Conservation (phyloP, 805 yeast genomes). For the Cyberlindnera maclurae region DNA sequence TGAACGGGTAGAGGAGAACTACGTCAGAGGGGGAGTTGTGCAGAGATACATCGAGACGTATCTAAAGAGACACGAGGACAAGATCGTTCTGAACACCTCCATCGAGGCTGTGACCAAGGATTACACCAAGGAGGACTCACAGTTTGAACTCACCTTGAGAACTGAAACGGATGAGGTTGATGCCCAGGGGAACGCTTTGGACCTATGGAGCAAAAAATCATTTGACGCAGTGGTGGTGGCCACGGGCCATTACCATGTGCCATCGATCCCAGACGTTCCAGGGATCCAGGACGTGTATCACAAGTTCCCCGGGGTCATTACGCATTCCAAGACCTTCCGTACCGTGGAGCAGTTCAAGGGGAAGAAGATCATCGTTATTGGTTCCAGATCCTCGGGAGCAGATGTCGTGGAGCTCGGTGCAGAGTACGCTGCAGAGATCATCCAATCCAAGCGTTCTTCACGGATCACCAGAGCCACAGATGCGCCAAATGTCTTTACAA, state of each 20-base stretch:
- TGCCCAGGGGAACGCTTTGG: constrained; percentile 20
- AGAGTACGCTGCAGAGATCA: constrained; percentile 7
- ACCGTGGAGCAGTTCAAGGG: constrained; percentile 15
- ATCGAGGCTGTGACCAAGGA: constrained; percentile 31
- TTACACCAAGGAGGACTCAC: constrained; percentile 7
- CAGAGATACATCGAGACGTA: constrained; percentile 47
- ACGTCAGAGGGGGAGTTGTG: constrained; percentile 46
- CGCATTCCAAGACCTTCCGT: constrained; percentile 27
- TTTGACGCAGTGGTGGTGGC: constrained; percentile 42
- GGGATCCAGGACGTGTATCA: constrained; percentile 34
- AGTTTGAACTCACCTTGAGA: constrained; percentile 28
- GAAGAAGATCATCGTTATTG: constrained; percentile 46
- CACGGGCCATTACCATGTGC: constrained; percentile 50
- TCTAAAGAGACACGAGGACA: constrained; percentile 23
- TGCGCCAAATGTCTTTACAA: constrained; percentile 27
- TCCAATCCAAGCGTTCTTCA: constrained; percentile 33
- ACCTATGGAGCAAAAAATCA: constrained; percentile 31
- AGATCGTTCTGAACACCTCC: constrained; percentile 27
- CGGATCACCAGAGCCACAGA: constrained; percentile 25
- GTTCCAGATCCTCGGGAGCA: constrained; percentile 62
- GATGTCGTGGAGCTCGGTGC: constrained; percentile 36
- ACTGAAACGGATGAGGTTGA: constrained; percentile 16
- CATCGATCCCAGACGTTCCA: constrained; percentile 41
- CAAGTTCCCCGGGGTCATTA: constrained; percentile 15
- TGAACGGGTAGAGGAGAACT: constrained; percentile 32